Evolutionary conservation across 108 stramenopile species (phyloP), one percentile per base, ranked within the genome.

Genomic region (Phaeodactylum tricornutum): DNA sequence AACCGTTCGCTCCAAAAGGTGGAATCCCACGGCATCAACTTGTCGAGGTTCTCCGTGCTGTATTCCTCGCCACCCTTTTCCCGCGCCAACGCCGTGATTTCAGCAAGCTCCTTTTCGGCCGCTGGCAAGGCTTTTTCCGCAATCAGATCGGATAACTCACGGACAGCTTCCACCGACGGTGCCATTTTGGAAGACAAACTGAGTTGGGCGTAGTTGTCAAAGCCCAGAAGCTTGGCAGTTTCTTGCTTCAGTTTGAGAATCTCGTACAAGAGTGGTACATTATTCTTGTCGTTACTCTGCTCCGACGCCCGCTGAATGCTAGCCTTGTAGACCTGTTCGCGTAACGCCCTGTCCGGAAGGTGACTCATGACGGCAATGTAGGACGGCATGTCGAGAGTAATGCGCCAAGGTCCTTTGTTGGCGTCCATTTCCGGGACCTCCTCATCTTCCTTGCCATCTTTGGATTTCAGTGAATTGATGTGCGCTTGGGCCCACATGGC

Each of bases 361-460:
- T 96, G 93, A 55, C 80, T 73, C 94, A 98, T 92, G 42, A 75
- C 88, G 11, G 97, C 87, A 29, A 98, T 47, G 64, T 96, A 98
- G 36, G 74, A 75, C 0, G 97, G 97, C 29, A 82, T 81, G 64
- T 96, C 97, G 32, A 96, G 60, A 3, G 95, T 95, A 28, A 96
- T 71, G 9, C 87, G 48, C 93, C 93, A 98, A 1, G 97, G 97
- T 4, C 97, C 95, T 15, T 44, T 54, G 50, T 81, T 72, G 4
- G 90, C 43, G 50, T 93, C 75, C 53, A 91, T 62, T 39, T 85
- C 83, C 3, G 61, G 66, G 6, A 68, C 61, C 38, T 66, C 41
- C 2, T 42, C 53, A 29, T 49, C 57, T 11, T 55, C 77, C 8
- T 69, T 43, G 32, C 36, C 62, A 16, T 46, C 57, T 47, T 75